Base-by-base conservation (phyloP, 1,139 yeast species). In the Pichia kudriavzevii region DNA sequence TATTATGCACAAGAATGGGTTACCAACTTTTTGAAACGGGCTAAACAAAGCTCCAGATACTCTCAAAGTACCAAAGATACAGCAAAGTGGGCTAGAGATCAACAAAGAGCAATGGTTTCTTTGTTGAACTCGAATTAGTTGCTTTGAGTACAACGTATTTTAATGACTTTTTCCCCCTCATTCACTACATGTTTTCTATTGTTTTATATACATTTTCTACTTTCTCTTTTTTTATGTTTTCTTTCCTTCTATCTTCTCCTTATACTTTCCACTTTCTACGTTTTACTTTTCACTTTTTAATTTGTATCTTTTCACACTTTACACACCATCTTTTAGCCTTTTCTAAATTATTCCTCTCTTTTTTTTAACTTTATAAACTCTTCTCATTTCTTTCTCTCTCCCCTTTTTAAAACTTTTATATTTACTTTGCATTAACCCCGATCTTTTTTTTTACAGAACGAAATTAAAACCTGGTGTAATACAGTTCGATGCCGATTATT, bases 11-110 rank as follows among this genome's bases (percentile, higher is more conserved):
- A 79, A 61, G 74, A 67, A 3, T 85, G 95, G 95, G 75, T 88
- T 25, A 66, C 80, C 8, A 80, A 77, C 18, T 72, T 83, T 51
- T 79, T 88, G 56, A 80, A 76, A 58, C 72, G 69, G 52, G 83
- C 94, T 13, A 72, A 88, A 56, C 55, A 72, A 32, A 79, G 77
- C 55, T 68, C 70, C 41, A 50, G 64, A 25, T 83, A 79, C 53
- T 67, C 75, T 30, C 72, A 71, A 44, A 64, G 70, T 39, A 85
- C 96, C 9, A 76, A 74, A 55, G 93, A 82, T 52, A 84, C 95
- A 19, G 96, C 96, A 12, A 75, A 88, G 61, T 91, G 97, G 96
- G 96, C 97, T 10, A 75, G 94, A 49, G 95, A 83, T 50, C 95
- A 79, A 60, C 87, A 78, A 56, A 78, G 75, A 62, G 63, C 68